phyloP scores from a whole-genome alignment of 139 green algal genomes.

The Chlorella sp. region DNA sequence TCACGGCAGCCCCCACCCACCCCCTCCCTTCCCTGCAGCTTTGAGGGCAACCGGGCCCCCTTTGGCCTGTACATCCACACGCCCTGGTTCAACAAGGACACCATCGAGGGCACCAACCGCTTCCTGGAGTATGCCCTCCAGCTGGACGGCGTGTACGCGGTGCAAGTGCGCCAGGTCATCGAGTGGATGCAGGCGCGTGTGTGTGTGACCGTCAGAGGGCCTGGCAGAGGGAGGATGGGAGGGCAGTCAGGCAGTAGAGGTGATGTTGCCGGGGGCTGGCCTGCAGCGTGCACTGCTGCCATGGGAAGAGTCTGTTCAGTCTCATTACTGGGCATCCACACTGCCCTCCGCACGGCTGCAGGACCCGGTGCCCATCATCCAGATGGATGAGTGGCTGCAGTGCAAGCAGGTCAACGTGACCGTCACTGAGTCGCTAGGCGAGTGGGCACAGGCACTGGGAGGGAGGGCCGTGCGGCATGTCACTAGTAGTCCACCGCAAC shows the following conservation, averaged over 20 bases:
- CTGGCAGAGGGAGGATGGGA: no score
- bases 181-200: constrained; percentile 35
- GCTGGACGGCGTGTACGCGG: constrained; percentile 29
- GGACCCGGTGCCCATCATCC: constrained; percentile 30
- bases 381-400: constrained; percentile 24
- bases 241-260: no score
- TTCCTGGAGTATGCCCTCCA: constrained; percentile 36
- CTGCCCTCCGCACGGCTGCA: background rate
- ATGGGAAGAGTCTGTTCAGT: no score
- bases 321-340: background rate
- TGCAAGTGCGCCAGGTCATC: constrained; percentile 35
- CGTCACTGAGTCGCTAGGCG: no score
- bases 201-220: background rate
- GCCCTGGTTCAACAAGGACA: constrained; percentile 28
- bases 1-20: background rate
- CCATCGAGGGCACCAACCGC: constrained; percentile 13
- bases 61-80: constrained; percentile 38
- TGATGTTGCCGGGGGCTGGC: no score
- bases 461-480: no score
- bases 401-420: constrained; percentile 26
- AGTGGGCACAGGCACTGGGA: no score
- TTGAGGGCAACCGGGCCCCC: constrained; percentile 33
- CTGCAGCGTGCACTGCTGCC: background rate
- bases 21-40: background rate
- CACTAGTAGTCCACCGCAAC: background rate